Evolutionary conservation across 495 filamentous ascomycete genomes (phyloP).

Genomic region (Eremomyces bilateralis): DNA sequence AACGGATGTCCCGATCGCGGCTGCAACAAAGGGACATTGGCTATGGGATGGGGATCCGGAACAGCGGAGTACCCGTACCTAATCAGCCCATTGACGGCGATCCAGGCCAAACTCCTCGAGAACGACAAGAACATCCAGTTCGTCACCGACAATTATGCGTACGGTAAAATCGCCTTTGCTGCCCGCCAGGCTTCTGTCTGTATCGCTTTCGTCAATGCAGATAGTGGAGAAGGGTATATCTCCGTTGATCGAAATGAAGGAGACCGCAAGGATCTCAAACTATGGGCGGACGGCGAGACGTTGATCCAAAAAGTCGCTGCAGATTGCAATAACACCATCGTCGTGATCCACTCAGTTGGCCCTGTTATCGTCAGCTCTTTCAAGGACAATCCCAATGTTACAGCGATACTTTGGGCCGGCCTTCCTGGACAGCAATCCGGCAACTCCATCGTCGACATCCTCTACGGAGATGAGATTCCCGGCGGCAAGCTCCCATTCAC

Average conservation of each 20-base stretch:
- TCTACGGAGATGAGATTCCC: slow-evolving; percentile 79
- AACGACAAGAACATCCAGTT: slow-evolving; percentile 41
- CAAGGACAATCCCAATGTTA: slow-evolving; percentile 74
- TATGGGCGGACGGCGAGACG: slow-evolving; percentile 64
- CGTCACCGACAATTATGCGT: slow-evolving; percentile 56
- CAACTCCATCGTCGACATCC: slow-evolving; percentile 72
- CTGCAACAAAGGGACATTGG: slow-evolving; percentile 74
- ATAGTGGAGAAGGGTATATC: slow-evolving; percentile 77
- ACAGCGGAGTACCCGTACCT: slow-evolving; percentile 83
- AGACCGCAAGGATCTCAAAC: slow-evolving; percentile 81
- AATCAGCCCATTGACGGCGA: slow-evolving; percentile 66
- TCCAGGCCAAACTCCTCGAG: slow-evolving; percentile 45
- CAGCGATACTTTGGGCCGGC: slow-evolving; percentile 84
- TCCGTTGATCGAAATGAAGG: slow-evolving; percentile 64
- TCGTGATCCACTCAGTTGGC: slow-evolving; percentile 73
- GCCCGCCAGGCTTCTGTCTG: slow-evolving; percentile 48
- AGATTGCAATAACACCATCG: slow-evolving; percentile 73
- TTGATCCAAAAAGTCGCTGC: slow-evolving; percentile 58
- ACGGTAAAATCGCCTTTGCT: slow-evolving; percentile 32
- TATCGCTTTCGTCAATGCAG: slow-evolving; percentile 75
- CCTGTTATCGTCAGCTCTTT: slow-evolving; percentile 59
- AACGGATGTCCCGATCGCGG: slow-evolving; percentile 68
- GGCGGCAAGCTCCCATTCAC: slow-evolving; percentile 76
- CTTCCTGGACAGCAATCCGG: slow-evolving; percentile 83
- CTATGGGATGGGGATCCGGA: slow-evolving; percentile 88